Percentiles rank a stretch among this genome's conserved stretches.
These are phyloP conservation scores for Hymenoscyphus repandus DNA, from an alignment of 2,329 filamentous ascomycete genomes.

Conservation along the genomic window DNA sequence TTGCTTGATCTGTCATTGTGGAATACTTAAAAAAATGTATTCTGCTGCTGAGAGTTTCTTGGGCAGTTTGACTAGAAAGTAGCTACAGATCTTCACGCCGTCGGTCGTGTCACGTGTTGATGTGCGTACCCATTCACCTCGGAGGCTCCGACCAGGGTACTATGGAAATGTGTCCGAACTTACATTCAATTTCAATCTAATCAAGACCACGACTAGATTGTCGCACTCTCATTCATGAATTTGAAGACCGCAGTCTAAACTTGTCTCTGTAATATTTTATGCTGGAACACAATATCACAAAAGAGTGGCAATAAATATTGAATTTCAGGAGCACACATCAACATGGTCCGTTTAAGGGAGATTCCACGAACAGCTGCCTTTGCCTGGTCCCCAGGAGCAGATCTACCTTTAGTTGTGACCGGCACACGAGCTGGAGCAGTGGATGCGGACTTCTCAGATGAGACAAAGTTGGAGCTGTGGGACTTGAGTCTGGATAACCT, in stretches of 20 bases:
- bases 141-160: neutral
- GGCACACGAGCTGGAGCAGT: constrained; percentile 94
- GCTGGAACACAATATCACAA: constrained; percentile 3
- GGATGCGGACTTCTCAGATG: constrained; percentile 94
- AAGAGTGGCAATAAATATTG: constrained; percentile 10
- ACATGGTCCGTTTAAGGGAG: constrained; percentile 93
- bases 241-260: constrained; percentile 9
- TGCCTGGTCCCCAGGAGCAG: constrained; percentile 84
- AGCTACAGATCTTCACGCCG: neutral
- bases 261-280: constrained; percentile 2
- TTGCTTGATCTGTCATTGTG: constrained; percentile 72
- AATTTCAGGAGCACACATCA: constrained; percentile 13
- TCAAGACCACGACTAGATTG: constrained; percentile 7
- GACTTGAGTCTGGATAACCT: constrained; percentile 78
- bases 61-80: too few species aligned
- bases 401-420: constrained; percentile 79
- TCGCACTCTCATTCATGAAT: constrained; percentile 17
- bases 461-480: constrained; percentile 95
- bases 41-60: too few species aligned
- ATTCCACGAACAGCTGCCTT: constrained; percentile 96
- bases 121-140: neutral
- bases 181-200: constrained; percentile 4
- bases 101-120: neutral
- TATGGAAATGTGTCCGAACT: constrained; percentile 4
- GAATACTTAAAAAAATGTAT: neutral